phyloP scores from a whole-genome alignment of 305 asterid species.

The Striga hermonthica region DNA sequence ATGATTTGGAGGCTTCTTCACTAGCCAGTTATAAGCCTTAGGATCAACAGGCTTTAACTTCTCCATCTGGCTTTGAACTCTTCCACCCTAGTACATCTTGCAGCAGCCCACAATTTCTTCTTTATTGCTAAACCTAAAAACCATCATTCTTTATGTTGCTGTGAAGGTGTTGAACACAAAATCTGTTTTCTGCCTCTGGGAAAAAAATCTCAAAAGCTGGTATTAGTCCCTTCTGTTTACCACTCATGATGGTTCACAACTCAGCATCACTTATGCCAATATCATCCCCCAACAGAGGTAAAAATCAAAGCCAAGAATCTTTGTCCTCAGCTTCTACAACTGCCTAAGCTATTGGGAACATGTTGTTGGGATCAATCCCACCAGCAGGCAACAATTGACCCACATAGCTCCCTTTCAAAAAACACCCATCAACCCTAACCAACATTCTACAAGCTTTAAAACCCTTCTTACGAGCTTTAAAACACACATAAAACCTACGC shows the following conservation, averaged over 20 bases:
- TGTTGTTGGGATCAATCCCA: conserved; percentile 4
- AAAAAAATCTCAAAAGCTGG: neutral
- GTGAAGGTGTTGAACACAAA: neutral
- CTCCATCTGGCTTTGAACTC: neutral
- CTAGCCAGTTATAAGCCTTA: neutral
- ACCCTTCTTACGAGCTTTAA: neutral
- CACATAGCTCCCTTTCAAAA: neutral
- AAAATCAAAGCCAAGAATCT: neutral
- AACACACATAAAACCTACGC: neutral
- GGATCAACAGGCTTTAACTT: neutral
- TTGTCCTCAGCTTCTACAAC: neutral
- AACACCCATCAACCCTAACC: neutral
- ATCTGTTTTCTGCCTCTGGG: neutral
- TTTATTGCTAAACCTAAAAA: neutral
- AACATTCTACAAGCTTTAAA: conserved; percentile 1
- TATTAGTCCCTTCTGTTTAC: neutral
- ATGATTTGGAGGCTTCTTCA: neutral
- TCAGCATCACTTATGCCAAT: too few relatives aligned
- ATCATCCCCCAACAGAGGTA: neutral
- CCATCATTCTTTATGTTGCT: neutral
- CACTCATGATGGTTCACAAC: neutral
- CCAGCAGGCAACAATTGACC: neutral
- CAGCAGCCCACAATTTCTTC: neutral
- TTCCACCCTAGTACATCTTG: neutral
- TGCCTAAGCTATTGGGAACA: conserved; percentile 2